A percentile compares a stretch with the other conserved stretches of the same genome.
Conservation (phyloP, 2,329 filamentous ascomycete genomes). For the Lasiodiplodia gonubiensis region DNA sequence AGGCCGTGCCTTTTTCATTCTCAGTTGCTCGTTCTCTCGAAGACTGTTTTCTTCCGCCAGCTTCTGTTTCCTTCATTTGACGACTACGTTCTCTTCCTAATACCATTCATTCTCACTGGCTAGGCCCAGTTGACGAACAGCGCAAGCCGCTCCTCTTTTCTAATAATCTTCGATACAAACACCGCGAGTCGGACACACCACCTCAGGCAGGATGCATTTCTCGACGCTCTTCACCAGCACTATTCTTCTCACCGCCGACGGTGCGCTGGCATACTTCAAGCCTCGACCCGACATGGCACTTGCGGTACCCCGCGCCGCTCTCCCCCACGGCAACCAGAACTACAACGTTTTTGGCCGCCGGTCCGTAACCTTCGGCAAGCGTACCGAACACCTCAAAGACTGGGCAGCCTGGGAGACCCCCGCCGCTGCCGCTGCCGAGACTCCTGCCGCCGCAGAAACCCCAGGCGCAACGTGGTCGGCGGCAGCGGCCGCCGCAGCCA, state of each 20-base stretch:
- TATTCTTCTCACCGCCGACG: background rate
- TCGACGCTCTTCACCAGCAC: slow-evolving; percentile 8
- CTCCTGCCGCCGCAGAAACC: background rate
- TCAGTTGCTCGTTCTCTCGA: background rate
- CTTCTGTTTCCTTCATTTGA: slow-evolving; percentile 7
- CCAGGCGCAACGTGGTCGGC: background rate
- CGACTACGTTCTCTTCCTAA: slow-evolving; percentile 18
- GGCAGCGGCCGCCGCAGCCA: background rate
- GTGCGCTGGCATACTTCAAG: slow-evolving; percentile 16
- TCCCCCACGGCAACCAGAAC: slow-evolving; percentile 8
- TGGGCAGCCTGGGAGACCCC: background rate
- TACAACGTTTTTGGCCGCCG: slow-evolving; percentile 17
- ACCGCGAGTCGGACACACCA: slow-evolving; percentile 1
- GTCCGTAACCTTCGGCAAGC: background rate
- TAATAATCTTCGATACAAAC: background rate
- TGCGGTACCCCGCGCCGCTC: slow-evolving; percentile 21
- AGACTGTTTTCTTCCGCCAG: background rate
- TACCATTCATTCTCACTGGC: slow-evolving; percentile 6
- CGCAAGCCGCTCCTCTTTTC: slow-evolving; percentile 12
- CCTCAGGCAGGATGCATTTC: slow-evolving; percentile 17
- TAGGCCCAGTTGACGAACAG: slow-evolving; percentile 9
- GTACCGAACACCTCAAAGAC: slow-evolving; percentile 2
- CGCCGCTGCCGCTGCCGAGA: background rate
- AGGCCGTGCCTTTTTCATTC: slow-evolving; percentile 12
- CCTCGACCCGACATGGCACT: slow-evolving; percentile 16